These are phyloP conservation scores for Escallonia rubra DNA, from an alignment of 129 eudicot genomes.

Conservation along the genomic window DNA sequence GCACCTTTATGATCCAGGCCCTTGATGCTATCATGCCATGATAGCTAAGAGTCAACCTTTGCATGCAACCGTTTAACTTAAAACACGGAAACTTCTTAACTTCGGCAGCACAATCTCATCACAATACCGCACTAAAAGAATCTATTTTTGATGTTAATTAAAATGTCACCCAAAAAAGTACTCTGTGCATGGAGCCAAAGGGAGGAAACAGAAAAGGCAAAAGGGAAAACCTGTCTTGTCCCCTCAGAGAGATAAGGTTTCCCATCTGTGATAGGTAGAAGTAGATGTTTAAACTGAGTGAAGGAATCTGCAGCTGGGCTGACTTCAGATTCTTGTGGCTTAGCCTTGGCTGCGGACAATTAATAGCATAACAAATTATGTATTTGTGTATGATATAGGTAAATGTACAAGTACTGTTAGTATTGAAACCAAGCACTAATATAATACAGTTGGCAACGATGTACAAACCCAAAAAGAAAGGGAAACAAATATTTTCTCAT, in stretches of 20 bases:
- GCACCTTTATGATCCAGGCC: too few relatives aligned
- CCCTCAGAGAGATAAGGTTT: conserved; percentile 97
- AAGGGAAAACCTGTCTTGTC: conserved; percentile 69
- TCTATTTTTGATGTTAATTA: background rate
- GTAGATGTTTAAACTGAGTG: conserved; percentile 84
- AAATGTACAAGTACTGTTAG: background rate
- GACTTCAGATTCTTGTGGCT: conserved; percentile 56
- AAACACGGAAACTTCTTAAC: too few relatives aligned
- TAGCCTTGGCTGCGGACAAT: conserved; percentile 47
- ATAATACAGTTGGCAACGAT: background rate
- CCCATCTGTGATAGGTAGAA: conserved; percentile 86
- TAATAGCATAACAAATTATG: background rate
- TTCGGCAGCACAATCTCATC: too few relatives aligned
- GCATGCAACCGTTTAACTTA: too few relatives aligned
- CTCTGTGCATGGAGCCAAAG: background rate
- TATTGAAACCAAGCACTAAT: conserved; percentile 6
- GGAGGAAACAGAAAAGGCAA: conserved; percentile 1
- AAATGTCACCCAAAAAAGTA: background rate
- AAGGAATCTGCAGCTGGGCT: conserved; percentile 59
- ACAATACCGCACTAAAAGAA: too few relatives aligned
- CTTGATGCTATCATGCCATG: too few relatives aligned
- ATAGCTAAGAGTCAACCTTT: too few relatives aligned
- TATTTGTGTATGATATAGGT: too few relatives aligned
- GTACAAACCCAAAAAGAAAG: background rate
- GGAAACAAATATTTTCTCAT: background rate